Percentiles rank a stretch among this genome's conserved stretches.
phyloP scores from a whole-genome alignment of 2,329 filamentous ascomycete species.

The Colletotrichum sidae region DNA sequence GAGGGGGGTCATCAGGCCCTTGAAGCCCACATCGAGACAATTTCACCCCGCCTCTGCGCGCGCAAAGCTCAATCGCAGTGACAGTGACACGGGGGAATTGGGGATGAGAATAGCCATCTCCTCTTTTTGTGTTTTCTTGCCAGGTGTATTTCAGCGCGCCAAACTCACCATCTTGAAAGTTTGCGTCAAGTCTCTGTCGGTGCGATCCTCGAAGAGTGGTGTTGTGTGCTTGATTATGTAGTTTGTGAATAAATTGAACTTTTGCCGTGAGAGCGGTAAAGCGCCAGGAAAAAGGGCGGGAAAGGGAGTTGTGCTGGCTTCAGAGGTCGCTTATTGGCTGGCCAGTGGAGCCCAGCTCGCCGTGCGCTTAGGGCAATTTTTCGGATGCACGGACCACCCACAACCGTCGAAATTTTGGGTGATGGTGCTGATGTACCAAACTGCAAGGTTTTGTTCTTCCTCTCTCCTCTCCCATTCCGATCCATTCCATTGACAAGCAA shows the following conservation, averaged over 20 bases:
- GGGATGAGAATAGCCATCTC: too few relatives aligned
- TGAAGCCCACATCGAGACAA: background rate
- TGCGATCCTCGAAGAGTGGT: conserved; percentile 75
- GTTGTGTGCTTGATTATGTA: conserved; percentile 51
- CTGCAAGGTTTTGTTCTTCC: conserved; percentile 28
- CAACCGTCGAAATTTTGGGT: conserved; percentile 47
- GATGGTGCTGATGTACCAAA: conserved; percentile 15
- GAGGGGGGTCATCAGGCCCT: conserved; percentile 6
- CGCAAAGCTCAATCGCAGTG: background rate
- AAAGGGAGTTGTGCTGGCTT: conserved; percentile 16
- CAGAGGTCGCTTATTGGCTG: conserved; percentile 30
- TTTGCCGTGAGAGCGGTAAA: conserved; percentile 40
- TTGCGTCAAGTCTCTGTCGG: conserved; percentile 64
- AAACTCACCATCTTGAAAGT: conserved; percentile 70
- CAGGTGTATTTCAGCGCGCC: conserved; percentile 5
- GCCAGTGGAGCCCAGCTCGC: conserved; percentile 16
- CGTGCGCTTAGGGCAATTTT: conserved; percentile 56
- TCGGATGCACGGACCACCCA: conserved; percentile 47
- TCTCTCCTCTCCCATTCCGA: conserved; percentile 38
- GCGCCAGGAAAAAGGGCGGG: conserved; percentile 20
- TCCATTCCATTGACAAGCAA: conserved; percentile 42
- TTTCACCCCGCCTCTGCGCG: background rate
- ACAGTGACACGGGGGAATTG: background rate
- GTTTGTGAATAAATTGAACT: conserved; percentile 44
- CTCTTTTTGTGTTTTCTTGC: background rate